Evolutionary conservation across 805 yeast genomes (phyloP).

Genomic region (Blastobotrys attinorum): DNA sequence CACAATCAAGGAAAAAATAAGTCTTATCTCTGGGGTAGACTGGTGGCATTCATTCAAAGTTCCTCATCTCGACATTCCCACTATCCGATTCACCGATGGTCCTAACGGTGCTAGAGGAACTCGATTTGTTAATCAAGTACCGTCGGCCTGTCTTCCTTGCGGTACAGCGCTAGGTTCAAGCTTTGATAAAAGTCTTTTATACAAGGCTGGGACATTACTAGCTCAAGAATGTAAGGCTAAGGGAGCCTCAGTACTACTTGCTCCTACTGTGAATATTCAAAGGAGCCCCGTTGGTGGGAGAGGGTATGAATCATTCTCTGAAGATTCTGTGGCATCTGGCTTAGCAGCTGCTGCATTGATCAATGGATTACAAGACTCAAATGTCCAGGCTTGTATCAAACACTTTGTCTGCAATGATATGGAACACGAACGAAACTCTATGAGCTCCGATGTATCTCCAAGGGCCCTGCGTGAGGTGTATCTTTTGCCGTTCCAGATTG

Average conservation of each 20-base stretch:
- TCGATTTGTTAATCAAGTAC: constrained; percentile 42
- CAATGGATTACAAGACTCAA: constrained; percentile 46
- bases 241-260: constrained; percentile 43
- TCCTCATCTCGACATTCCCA: constrained; percentile 35
- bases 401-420: constrained; percentile 59
- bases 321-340: constrained; percentile 50
- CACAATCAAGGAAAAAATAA: constrained; percentile 24
- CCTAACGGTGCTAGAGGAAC: constrained; percentile 51
- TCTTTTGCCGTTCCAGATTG: constrained; percentile 55
- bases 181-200: constrained; percentile 42
- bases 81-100: constrained; percentile 40
- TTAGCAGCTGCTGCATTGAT: constrained; percentile 40
- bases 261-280: constrained; percentile 46
- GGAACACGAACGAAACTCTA: constrained; percentile 45
- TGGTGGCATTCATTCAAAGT: constrained; percentile 31
- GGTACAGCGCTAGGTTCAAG: constrained; percentile 56
- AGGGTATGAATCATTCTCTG: constrained; percentile 54
- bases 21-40: constrained; percentile 37
- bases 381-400: constrained; percentile 50
- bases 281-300: constrained; percentile 56
- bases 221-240: constrained; percentile 48
- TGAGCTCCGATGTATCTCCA: constrained; percentile 44
- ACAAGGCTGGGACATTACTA: constrained; percentile 45
- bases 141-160: constrained; percentile 53
- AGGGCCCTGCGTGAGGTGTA: constrained; percentile 61